A percentile compares a stretch with the other conserved stretches of the same genome.
phyloP scores from a whole-genome alignment of 495 filamentous ascomycete genomes.

The Penicillium odoratum region DNA sequence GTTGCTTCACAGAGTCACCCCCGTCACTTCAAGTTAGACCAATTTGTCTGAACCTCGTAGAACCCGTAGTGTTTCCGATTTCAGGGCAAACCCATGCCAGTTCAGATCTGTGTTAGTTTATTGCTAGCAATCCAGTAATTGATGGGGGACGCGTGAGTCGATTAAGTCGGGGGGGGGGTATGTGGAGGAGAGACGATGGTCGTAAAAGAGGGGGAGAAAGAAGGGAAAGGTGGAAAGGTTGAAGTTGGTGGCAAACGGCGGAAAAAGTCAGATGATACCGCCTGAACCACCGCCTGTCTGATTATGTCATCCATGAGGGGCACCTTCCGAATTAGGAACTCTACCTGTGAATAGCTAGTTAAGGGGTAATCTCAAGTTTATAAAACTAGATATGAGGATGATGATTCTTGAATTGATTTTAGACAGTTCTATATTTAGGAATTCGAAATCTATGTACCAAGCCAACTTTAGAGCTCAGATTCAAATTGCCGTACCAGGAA shows the following conservation, averaged over 20 bases:
- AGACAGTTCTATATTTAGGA: background rate
- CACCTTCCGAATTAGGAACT: background rate
- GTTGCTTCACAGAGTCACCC: constrained; percentile 22
- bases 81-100: constrained; percentile 1
- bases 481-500: constrained; percentile 78
- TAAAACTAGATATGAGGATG: too few relatives aligned
- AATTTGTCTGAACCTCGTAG: constrained; percentile 1
- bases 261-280: constrained; percentile 28
- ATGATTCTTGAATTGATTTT: background rate
- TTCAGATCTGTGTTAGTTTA: background rate
- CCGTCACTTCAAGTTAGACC: constrained; percentile 16
- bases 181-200: background rate
- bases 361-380: too few relatives aligned
- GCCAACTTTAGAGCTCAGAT: constrained; percentile 30
- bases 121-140: background rate
- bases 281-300: constrained; percentile 4
- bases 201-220: constrained; percentile 1
- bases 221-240: constrained; percentile 5
- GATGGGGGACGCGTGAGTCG: background rate
- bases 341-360: background rate
- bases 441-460: background rate
- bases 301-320: constrained; percentile 3
- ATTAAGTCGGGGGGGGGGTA: background rate
- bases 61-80: constrained; percentile 1
- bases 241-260: constrained; percentile 17